phyloP scores from a whole-genome alignment of 2,329 filamentous ascomycete genomes.

The Emergomyces orientalis region DNA sequence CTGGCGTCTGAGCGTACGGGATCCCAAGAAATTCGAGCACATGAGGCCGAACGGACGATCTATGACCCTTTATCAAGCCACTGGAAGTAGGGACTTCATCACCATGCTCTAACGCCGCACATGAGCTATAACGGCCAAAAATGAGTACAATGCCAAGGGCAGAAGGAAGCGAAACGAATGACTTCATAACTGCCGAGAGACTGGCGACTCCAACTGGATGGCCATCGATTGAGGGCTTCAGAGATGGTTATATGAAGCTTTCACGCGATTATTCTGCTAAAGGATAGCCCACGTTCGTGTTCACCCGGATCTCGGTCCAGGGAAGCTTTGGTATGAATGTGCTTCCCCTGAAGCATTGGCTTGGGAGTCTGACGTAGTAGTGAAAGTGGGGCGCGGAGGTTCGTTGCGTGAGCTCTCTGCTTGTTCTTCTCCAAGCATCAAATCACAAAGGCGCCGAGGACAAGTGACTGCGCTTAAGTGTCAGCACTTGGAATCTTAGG shows the following conservation, averaged over 20 bases:
- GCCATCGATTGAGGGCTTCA: not conserved
- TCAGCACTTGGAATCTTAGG: no score
- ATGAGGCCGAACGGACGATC: constrained; percentile 9
- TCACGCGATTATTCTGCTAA: no score
- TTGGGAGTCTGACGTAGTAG: no score
- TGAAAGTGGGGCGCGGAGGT: no score
- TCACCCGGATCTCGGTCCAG: no score
- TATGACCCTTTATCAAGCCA: constrained; percentile 13
- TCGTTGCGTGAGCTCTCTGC: no score
- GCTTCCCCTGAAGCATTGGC: no score
- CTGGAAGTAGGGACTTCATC: constrained; percentile 14
- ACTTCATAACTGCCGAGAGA: constrained; percentile 9
- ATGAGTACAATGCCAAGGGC: not conserved
- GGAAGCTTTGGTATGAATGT: no score
- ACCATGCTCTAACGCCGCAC: constrained; percentile 4
- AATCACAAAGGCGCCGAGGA: no score
- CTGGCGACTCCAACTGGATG: not conserved
- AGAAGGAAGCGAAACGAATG: constrained; percentile 10
- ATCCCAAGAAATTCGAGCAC: constrained; percentile 17
- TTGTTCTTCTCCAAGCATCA: no score
- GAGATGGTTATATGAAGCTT: not conserved
- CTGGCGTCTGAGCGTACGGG: constrained; percentile 13
- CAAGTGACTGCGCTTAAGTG: no score
- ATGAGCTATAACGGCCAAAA: not conserved
- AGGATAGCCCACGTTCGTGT: no score